Percentiles rank a stretch among this genome's conserved stretches.
Conservation (phyloP, 345 rosid genomes). For the Cochlearia excelsa region DNA sequence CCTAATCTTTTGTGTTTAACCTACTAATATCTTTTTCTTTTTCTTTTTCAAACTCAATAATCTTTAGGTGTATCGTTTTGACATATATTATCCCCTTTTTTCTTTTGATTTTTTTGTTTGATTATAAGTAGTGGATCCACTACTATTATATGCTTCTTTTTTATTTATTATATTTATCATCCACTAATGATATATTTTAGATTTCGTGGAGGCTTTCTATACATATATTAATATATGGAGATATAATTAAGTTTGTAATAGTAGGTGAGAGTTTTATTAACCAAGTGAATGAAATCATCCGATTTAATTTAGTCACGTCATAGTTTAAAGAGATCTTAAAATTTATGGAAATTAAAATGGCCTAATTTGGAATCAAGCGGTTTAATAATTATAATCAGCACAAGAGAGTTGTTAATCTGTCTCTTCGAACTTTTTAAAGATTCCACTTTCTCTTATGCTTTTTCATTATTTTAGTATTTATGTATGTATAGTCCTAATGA, state of each 20-base stretch:
- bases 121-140: constrained; percentile 25
- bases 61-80: constrained; percentile 31
- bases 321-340: constrained; percentile 15
- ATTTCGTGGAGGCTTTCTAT: constrained; percentile 19
- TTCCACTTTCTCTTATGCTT: constrained; percentile 36
- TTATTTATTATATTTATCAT: constrained; percentile 25
- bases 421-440: constrained; percentile 40
- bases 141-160: constrained; percentile 21
- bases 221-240: neutral
- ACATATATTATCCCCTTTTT: constrained; percentile 36
- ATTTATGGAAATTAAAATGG: constrained; percentile 15
- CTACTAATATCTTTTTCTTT: constrained; percentile 30
- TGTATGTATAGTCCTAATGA: neutral
- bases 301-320: constrained; percentile 29
- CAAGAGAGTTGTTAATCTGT: constrained; percentile 39
- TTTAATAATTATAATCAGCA: constrained; percentile 25
- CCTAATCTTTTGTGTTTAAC: constrained; percentile 42
- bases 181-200: constrained; percentile 25
- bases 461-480: neutral
- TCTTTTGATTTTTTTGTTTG: constrained; percentile 1
- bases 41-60: constrained; percentile 29
- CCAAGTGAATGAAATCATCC: constrained; percentile 9
- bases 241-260: constrained; percentile 17
- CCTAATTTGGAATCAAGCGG: constrained; percentile 30
- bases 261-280: constrained; percentile 26